Evolutionary conservation across 140 eudicot species (phyloP).

Genomic region (Bidens hawaiensis): DNA sequence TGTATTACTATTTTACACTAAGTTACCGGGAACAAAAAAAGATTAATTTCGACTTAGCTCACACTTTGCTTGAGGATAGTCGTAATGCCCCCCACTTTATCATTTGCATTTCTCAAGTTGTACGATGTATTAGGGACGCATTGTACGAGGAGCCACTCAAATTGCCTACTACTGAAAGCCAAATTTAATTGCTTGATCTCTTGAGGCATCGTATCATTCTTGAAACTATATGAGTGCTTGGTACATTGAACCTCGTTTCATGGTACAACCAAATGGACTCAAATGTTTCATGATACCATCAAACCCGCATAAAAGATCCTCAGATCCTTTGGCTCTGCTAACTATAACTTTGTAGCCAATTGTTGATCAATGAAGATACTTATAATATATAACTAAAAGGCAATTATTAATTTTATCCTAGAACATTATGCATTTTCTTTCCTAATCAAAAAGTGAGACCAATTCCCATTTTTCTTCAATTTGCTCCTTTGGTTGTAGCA

Average conservation of each 20-base stretch:
- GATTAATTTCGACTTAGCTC: too few species aligned
- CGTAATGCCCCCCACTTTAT: neutral
- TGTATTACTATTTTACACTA: too few species aligned
- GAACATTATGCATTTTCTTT: too few species aligned
- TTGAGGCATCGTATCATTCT: slow-evolving; percentile 33
- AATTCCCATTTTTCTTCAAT: too few species aligned
- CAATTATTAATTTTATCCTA: too few species aligned
- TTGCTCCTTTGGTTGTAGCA: too few species aligned
- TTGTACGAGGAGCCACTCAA: slow-evolving; percentile 24
- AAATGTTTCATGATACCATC: slow-evolving; percentile 20
- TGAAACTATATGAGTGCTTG: slow-evolving; percentile 4
- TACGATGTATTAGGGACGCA: slow-evolving; percentile 22
- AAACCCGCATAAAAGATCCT: slow-evolving; percentile 25
- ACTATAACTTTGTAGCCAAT: slow-evolving; percentile 30
- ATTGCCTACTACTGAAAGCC: slow-evolving; percentile 22
- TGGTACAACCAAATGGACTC: slow-evolving; percentile 23
- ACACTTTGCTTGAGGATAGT: too few species aligned
- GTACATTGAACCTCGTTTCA: slow-evolving; percentile 30
- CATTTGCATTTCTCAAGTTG: neutral
- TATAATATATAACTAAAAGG: too few species aligned
- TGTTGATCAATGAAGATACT: slow-evolving; percentile 23
- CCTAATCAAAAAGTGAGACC: too few species aligned
- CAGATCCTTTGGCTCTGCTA: slow-evolving; percentile 30
- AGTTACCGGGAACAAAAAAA: too few species aligned
- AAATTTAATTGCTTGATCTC: slow-evolving; percentile 20